Evolutionary conservation across 768 basidiomycete species (phyloP).

Genomic region (Multifurca ochricompacta): DNA sequence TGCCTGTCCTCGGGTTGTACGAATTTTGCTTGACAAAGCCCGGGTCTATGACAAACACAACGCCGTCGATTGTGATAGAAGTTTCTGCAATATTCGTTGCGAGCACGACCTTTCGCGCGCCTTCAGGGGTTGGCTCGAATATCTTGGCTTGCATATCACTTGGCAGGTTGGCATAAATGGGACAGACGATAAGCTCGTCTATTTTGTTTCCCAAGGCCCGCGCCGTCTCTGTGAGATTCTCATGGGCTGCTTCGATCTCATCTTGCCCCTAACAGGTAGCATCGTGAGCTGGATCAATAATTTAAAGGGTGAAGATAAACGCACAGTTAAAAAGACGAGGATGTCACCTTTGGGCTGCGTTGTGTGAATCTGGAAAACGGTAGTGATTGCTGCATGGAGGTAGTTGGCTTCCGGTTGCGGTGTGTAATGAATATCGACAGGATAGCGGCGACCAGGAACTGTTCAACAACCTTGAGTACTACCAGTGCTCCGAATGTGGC

Average conservation of each 20-base stretch:
- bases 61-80: constrained; percentile 97
- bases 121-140: constrained; percentile 96
- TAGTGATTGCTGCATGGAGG: constrained; percentile 96
- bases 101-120: constrained; percentile 93
- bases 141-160: constrained; percentile 99
- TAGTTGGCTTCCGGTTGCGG: constrained; percentile 99
- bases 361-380: constrained; percentile 97
- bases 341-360: constrained; percentile 98
- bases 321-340: constrained; percentile 90
- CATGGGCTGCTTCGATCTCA: constrained; percentile 96
- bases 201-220: constrained; percentile 95
- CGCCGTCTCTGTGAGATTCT: constrained; percentile 92
- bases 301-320: constrained; percentile 23
- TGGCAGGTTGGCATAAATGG: constrained; percentile 98
- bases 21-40: constrained; percentile 99
- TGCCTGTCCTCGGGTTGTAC: constrained; percentile 96
- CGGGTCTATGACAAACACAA: constrained; percentile 98
- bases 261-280: constrained; percentile 75
- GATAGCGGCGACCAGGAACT: constrained; percentile 97
- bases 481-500: not conserved
- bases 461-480: constrained; percentile 1
- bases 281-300: constrained; percentile 5
- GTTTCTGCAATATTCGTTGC: constrained; percentile 99
- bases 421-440: constrained; percentile 98
- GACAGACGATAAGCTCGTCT: constrained; percentile 87